phyloP scores from a whole-genome alignment of 805 yeast species.

The Ogataea trehaloabstinens region DNA sequence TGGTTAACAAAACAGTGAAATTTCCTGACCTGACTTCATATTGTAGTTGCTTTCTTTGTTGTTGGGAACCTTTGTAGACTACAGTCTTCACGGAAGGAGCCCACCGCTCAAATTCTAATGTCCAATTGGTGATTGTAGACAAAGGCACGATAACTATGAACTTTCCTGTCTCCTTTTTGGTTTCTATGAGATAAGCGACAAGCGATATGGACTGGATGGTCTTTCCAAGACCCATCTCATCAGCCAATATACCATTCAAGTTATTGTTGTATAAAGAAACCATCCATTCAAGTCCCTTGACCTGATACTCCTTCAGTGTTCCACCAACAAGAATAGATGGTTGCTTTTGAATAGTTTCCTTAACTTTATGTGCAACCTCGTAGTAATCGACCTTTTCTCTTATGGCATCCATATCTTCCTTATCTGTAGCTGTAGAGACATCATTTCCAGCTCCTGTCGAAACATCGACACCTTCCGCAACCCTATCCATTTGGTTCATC shows the following conservation, averaged over 20 bases:
- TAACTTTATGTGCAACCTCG: constrained; percentile 74
- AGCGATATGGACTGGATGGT: constrained; percentile 77
- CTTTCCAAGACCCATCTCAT: constrained; percentile 69
- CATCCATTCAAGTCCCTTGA: constrained; percentile 67
- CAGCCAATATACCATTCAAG: constrained; percentile 63
- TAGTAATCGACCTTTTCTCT: constrained; percentile 74
- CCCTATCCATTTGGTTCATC: constrained; percentile 27
- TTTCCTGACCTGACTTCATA: constrained; percentile 63
- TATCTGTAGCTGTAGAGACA: constrained; percentile 3
- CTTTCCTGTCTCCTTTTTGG: constrained; percentile 63
- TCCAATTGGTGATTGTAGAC: constrained; percentile 85
- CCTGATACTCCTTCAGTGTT: constrained; percentile 70
- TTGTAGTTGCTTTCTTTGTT: constrained; percentile 64
- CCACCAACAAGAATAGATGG: constrained; percentile 77
- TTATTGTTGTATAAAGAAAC: constrained; percentile 60
- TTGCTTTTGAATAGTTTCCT: constrained; percentile 64
- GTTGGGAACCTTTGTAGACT: constrained; percentile 76
- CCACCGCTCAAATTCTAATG: constrained; percentile 83
- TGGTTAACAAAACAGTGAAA: constrained; percentile 74
- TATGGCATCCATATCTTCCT: constrained; percentile 43
- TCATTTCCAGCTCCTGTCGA: constrained; percentile 5
- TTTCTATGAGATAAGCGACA: constrained; percentile 66
- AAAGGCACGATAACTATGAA: constrained; percentile 80
- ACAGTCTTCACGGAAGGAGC: constrained; percentile 75
- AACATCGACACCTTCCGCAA: constrained; percentile 17